phyloP scores from a whole-genome alignment of 1,139 yeast genomes.

The Suhomyces wounanorum region DNA sequence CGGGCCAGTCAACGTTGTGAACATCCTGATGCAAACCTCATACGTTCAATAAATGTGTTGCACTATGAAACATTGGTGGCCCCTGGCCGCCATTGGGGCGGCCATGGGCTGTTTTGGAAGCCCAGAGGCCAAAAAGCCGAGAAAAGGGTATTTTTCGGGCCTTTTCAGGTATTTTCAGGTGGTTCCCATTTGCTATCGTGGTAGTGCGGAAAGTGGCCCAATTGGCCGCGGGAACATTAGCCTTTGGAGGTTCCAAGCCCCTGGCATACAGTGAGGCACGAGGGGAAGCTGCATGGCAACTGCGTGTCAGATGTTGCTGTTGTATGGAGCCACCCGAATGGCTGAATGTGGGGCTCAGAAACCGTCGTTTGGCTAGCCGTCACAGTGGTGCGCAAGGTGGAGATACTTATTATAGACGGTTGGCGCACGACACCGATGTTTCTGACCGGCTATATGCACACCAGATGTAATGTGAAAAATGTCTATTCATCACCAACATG shows the following conservation, averaged over 20 bases:
- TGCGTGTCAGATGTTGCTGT: background rate
- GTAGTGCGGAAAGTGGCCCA: background rate
- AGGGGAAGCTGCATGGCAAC: background rate
- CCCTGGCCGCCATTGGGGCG: too few species aligned
- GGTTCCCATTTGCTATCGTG: background rate
- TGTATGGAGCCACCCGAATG: background rate
- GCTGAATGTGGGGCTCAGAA: background rate
- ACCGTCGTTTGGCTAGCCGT: background rate
- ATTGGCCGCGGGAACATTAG: background rate
- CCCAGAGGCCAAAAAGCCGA: background rate
- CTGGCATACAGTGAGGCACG: background rate
- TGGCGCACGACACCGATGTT: constrained; percentile 1
- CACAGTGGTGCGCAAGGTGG: too few species aligned
- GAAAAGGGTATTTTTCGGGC: background rate
- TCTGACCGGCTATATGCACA: background rate
- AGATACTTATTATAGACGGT: too few species aligned
- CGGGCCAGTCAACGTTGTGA: too few species aligned
- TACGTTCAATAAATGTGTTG: too few species aligned
- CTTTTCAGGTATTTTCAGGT: background rate
- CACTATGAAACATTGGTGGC: too few species aligned
- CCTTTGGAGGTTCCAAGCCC: background rate
- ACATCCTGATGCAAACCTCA: too few species aligned
- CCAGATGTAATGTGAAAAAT: constrained; percentile 1
- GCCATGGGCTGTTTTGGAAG: background rate
- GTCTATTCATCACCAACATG: constrained; percentile 1